Evolutionary conservation across 768 basidiomycete genomes (phyloP), one percentile per base, ranked within the genome.

Genomic region (Boletellus sp.): DNA sequence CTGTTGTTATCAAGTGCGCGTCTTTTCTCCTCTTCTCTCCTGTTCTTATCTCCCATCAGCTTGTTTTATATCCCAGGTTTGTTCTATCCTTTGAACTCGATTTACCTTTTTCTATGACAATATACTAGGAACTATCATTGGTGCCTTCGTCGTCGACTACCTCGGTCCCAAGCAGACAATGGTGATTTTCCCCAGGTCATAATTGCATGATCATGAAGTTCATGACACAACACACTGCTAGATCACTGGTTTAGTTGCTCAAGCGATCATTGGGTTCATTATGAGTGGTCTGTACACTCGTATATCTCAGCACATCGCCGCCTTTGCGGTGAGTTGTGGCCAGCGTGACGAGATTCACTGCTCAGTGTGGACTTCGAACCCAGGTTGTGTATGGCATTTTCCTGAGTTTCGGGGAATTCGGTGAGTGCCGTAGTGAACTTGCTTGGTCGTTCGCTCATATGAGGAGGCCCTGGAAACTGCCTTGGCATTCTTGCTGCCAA

Each of bases 331-430:
- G 54, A 57, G 79, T 68, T 23, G 15, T 26, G 20, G 19, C 35
- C 38, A 17, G 15, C 9, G 32, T 19, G 22, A 47, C 33, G 40
- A 22, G 13, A 6, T 17, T 10, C n/a, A 8, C n/a, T 9, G 6
- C 17, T 40, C 36, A 17, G 24, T 37, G 7, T 34, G 32, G 11
- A 23, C 45, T 40, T 37, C 26, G 12, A 58, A 33, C 40, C 38
- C 48, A 83, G 80, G 82, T 94, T 31, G 72, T 96, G 8, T 95
- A 96, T 59, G 94, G 94, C 13, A 81, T 96, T 42, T 96, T 96
- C 79, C 64, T 94, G 59, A 84, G 81, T 60, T 85, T 93, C 48
- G 94, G 94, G 41, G 94, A 95, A 71, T 72, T 92, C 23, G 90
- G 89, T 76, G 48, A 28, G 73, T 59, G 23, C 41, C 19, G 17